Evolutionary conservation across 495 filamentous ascomycete species (phyloP).

Genomic region (Haplographium delicatum): DNA sequence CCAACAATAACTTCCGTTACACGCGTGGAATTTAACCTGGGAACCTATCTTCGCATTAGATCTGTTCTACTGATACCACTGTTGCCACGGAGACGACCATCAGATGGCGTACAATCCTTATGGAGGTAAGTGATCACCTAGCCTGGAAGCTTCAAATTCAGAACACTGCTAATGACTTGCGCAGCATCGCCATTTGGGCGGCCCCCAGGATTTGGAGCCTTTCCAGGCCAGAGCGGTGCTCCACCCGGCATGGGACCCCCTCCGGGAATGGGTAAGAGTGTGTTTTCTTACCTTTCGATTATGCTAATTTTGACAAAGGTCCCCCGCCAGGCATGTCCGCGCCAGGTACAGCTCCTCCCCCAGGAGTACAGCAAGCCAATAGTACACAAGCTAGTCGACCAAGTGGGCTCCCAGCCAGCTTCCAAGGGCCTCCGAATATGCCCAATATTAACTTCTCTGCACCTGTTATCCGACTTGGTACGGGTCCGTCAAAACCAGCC

Average conservation of each 20-base stretch:
- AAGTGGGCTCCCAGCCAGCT: constrained; percentile 72
- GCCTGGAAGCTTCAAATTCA: background rate
- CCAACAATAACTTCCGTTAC: constrained; percentile 2
- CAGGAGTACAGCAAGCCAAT: constrained; percentile 73
- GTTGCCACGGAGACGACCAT: constrained; percentile 9
- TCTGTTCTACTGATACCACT: too few species aligned
- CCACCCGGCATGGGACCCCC: constrained; percentile 67
- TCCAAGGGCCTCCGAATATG: constrained; percentile 87
- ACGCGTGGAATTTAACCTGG: background rate
- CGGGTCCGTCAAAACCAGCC: constrained; percentile 59
- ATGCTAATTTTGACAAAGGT: constrained; percentile 32
- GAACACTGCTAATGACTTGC: constrained; percentile 7
- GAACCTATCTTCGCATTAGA: too few species aligned
- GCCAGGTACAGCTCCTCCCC: constrained; percentile 71
- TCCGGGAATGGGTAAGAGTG: constrained; percentile 75
- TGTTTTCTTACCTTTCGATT: constrained; percentile 13
- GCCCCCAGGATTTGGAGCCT: constrained; percentile 66
- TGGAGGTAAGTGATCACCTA: constrained; percentile 53
- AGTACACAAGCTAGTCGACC: constrained; percentile 66
- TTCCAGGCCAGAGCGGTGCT: constrained; percentile 54
- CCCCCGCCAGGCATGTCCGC: constrained; percentile 71
- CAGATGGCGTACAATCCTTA: constrained; percentile 72
- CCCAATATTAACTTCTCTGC: constrained; percentile 98
- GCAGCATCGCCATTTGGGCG: constrained; percentile 57
- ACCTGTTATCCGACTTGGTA: constrained; percentile 88